Base-by-base conservation (phyloP, 345 rosid genomes). In the Theobroma cacao region DNA sequence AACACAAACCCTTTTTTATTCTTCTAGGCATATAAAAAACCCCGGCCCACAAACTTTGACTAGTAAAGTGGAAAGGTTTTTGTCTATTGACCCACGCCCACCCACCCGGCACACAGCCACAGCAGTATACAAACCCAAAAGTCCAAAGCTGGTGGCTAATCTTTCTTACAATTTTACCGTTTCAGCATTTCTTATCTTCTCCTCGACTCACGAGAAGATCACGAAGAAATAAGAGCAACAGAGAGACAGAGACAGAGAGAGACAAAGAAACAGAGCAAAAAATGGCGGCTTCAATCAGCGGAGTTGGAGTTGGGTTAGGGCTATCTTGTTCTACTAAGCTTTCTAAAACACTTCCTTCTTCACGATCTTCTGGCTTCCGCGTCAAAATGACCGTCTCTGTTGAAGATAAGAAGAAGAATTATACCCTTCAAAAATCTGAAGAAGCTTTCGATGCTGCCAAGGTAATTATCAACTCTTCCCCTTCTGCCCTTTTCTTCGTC, bases 391-490 rank as follows among this genome's bases (percentile, higher is more conserved):
- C 92, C 15, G 86, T 90, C 74, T 94, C 99, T 31, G 81, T 87
- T 63, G 92, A 85, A 75, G 89, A 88, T 80, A 86, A 88, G 85
- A 86, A 88, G 88, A 92, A 88, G 78, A 87, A 56, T 52, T 93
- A 82, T 79, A 78, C 91, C 72, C 88, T 96, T 73, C 81, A 91
- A 66, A 96, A 96, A 79, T 96, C 98, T 10, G 94, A 92, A 50
- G 95, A 94, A 87, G 98, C 97, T 80, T 92, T 94, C 85, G 86
- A 72, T 70, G 87, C 78, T 50, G 98, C 97, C 68, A 92, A 94
- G 96, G 99, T 91, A 43, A 4, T 7, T n/a, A 22, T 24, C 43
- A 31, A 13, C 0, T 38, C 31, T 45, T 74, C 10, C 5, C n/a
- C 18, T 75, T 24, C 41, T 34, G 14, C 13, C 2, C 31, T 59